phyloP scores from a whole-genome alignment of 768 basidiomycete genomes.

The Mycena floridula region DNA sequence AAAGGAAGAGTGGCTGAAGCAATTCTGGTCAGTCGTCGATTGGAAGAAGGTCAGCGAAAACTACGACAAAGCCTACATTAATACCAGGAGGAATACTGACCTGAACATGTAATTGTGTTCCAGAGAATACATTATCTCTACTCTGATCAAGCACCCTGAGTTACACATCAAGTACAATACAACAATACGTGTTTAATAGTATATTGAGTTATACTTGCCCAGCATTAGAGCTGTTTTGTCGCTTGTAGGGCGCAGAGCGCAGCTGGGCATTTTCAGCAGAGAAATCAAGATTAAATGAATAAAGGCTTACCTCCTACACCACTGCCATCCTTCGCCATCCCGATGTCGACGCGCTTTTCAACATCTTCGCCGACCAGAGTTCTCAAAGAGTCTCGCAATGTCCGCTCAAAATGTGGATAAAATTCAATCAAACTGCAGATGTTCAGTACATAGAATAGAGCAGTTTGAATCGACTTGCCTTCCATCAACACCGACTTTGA shows the following conservation, averaged over 20 bases:
- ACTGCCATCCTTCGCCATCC: constrained; percentile 94
- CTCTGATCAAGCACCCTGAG: too few relatives aligned
- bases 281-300: constrained; percentile 4
- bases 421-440: constrained; percentile 76
- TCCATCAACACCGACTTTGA: constrained; percentile 90
- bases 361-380: constrained; percentile 73
- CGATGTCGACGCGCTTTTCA: constrained; percentile 78
- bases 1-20: constrained; percentile 76
- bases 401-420: constrained; percentile 81
- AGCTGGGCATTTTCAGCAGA: constrained; percentile 37
- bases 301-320: constrained; percentile 84
- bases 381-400: constrained; percentile 70
- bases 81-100: too few relatives aligned
- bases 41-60: constrained; percentile 54
- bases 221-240: constrained; percentile 61
- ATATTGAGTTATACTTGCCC: too few relatives aligned
- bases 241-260: constrained; percentile 85
- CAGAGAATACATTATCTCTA: too few relatives aligned
- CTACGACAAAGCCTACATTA: constrained; percentile 4
- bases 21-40: constrained; percentile 80
- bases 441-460: not conserved
- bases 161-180: too few relatives aligned
- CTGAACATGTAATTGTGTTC: too few relatives aligned
- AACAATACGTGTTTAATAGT: too few relatives aligned
- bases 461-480: constrained; percentile 40